Evolutionary conservation across 345 rosid species (phyloP).

Genomic region (Salix purpurea): DNA sequence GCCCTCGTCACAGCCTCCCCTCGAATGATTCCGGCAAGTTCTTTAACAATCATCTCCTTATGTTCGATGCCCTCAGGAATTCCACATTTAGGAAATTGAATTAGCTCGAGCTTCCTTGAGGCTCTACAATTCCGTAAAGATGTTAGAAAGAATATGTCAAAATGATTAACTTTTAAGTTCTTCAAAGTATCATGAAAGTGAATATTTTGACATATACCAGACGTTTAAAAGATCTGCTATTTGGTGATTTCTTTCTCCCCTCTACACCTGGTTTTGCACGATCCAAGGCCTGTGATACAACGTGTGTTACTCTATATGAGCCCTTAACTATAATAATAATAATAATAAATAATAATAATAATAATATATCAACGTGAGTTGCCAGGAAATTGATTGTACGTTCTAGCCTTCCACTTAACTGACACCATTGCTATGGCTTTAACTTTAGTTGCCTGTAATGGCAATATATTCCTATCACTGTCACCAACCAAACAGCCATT

Average conservation of each 20-base stretch:
- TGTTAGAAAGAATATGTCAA: neutral
- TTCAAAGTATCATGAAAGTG: neutral
- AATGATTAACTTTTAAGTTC: neutral
- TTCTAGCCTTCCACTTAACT: neutral
- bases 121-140: slow-evolving; percentile 8
- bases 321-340: neutral
- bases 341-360: too few relatives aligned
- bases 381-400: neutral
- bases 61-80: neutral
- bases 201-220: slow-evolving; percentile 25
- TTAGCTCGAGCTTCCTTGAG: slow-evolving; percentile 23
- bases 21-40: neutral
- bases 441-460: neutral
- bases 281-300: slow-evolving; percentile 26
- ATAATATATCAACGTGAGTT: neutral
- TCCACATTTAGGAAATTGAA: slow-evolving; percentile 15
- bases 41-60: neutral
- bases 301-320: neutral
- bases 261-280: slow-evolving; percentile 31
- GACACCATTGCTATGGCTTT: neutral
- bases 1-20: neutral
- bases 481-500: neutral
- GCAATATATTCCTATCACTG: neutral
- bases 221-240: slow-evolving; percentile 29
- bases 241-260: slow-evolving; percentile 27